Percentiles rank a stretch among this genome's conserved stretches.
Evolutionary conservation across 1,284 basidiomycete genomes (phyloP).

Genomic region (Malassezia yamatoensis): DNA sequence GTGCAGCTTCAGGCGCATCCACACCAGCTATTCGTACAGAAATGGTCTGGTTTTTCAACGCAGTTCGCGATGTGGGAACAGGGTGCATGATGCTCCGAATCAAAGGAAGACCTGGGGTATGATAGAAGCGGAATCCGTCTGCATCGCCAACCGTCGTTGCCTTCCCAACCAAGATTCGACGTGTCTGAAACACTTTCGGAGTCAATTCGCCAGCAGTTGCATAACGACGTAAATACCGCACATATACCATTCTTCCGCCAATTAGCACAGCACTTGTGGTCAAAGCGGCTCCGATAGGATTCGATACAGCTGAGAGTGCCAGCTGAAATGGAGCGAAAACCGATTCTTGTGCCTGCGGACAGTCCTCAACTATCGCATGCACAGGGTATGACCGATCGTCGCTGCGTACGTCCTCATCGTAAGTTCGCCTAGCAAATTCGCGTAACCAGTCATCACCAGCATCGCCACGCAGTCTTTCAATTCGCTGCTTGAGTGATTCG

Average conservation of each 20-base stretch:
- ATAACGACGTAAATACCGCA: conserved; percentile 42
- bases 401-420: background rate
- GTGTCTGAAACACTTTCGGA: conserved; percentile 31
- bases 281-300: conserved; percentile 8
- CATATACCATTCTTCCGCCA: conserved; percentile 20
- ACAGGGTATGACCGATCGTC: conserved; percentile 1
- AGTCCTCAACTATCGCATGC: conserved; percentile 1
- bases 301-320: background rate
- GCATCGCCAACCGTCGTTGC: conserved; percentile 43
- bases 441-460: conserved; percentile 46
- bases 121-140: conserved; percentile 45
- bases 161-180: conserved; percentile 33
- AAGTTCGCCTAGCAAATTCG: conserved; percentile 19
- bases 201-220: conserved; percentile 38
- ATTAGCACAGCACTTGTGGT: background rate
- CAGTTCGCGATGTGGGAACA: conserved; percentile 11
- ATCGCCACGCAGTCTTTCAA: conserved; percentile 38
- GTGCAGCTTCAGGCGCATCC: conserved; percentile 42
- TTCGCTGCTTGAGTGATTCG: conserved; percentile 24
- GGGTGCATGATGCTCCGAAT: conserved; percentile 25
- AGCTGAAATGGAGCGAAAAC: conserved; percentile 1
- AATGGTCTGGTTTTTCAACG: conserved; percentile 28
- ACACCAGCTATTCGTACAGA: conserved; percentile 41
- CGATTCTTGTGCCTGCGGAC: background rate
- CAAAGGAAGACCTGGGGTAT: conserved; percentile 35